Evolutionary conservation across 352 stramenopile species (phyloP).

Genomic region (Pythium phragmitis): DNA sequence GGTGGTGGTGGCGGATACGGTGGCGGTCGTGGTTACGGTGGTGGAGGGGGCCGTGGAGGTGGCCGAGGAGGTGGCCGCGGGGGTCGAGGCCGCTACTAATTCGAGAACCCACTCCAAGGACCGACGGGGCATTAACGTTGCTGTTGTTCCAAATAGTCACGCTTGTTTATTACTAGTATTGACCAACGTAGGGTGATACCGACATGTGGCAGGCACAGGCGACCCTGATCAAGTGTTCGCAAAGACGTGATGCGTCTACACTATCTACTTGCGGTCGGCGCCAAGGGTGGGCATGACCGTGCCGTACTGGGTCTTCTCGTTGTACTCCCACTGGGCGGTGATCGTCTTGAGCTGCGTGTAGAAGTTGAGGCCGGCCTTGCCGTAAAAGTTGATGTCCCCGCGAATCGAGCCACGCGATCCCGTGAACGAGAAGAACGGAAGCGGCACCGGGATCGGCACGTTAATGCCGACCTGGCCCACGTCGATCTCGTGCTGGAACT

Average conservation of each 20-base stretch:
- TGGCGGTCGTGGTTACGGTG: constrained; percentile 24
- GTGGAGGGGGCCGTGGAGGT: constrained; percentile 33
- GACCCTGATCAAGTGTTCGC: no score
- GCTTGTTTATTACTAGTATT: not conserved
- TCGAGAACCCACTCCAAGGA: not conserved
- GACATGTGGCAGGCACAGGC: not conserved
- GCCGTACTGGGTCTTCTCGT: constrained; percentile 86
- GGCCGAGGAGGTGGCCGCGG: constrained; percentile 41
- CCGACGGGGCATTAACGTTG: no score
- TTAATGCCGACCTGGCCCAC: constrained; percentile 97
- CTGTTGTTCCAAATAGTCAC: not conserved
- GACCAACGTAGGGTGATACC: not conserved
- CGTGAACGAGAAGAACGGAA: constrained; percentile 98
- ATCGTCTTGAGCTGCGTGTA: constrained; percentile 99
- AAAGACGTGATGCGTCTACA: not conserved
- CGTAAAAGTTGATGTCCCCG: constrained; percentile 98
- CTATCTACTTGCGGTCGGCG: constrained; percentile 35
- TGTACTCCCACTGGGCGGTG: constrained; percentile 95
- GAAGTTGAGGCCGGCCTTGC: constrained; percentile 95
- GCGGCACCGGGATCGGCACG: constrained; percentile 96
- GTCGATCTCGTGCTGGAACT: constrained; percentile 97
- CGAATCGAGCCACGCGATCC: constrained; percentile 93
- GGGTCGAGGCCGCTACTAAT: constrained; percentile 27
- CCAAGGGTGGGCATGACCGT: constrained; percentile 92
- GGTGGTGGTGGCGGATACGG: constrained; percentile 30